Base-by-base conservation (phyloP, 2,329 filamentous ascomycete genomes). In the Emergomyces orientalis region DNA sequence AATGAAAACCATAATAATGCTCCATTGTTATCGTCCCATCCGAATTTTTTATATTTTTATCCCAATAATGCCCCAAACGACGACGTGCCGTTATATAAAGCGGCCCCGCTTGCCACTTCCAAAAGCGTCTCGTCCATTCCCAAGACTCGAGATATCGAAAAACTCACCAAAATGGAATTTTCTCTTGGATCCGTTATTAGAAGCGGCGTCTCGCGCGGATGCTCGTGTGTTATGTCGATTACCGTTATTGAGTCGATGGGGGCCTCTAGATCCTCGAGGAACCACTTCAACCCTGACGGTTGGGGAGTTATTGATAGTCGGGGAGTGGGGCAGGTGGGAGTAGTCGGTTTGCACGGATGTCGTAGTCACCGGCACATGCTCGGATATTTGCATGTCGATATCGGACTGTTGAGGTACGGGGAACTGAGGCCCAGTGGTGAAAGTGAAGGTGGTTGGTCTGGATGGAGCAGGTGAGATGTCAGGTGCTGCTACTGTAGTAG, bases 61-160 rank as follows among this genome's bases (percentile, higher is more conserved):
- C 22, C 47, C 25, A 27, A 39, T 39, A 43, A 14, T 19, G 7
- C n/a, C 17, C 30, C 43, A 30, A 22, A 43, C 22, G 14, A 11
- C n/a, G 11, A 17, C 27, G 27, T 52, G n/a, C 22, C 47, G 64
- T 71, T 73, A 80, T 67, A 72, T 73, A 65, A 79, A 77, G 59
- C 79, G 76, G 47, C 79, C 76, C 58, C 78, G 74, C 71, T 81
- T 81, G 56, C 75, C 75, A n/a, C 78, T 76, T 63, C 77, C 77
- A 64, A 73, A 73, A 47, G 72, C 71, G 67, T 81, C 79, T 63
- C 74, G 72, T 56, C 71, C 71, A 60, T 77, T 77, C 22, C 75
- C 74, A 59, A 80, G 67, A 56, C 74, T 78, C 1, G 78, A 79
- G 25, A 81, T 67, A 65, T 81, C 79, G 64, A 81, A 81, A 66